A percentile compares a stretch with the other conserved stretches of the same genome.
Conservation (phyloP, 257 asterid genomes). For the Euphrasia confusa region DNA sequence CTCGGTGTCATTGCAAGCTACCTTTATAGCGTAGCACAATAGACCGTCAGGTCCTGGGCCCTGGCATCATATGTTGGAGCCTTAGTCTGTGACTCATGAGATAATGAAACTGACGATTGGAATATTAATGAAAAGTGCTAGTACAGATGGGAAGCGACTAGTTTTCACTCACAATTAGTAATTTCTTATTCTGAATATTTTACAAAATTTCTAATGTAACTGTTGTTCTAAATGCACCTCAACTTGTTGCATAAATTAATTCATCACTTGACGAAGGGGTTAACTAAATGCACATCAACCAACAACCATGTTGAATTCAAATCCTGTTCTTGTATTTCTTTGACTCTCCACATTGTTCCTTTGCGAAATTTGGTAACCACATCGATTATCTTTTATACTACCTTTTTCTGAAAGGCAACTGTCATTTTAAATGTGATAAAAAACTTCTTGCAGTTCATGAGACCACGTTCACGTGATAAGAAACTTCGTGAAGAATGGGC, state of each 20-base stretch:
- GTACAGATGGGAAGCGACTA: neutral
- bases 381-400: neutral
- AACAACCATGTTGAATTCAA: neutral
- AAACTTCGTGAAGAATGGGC: slow-evolving; percentile 88
- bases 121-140: neutral
- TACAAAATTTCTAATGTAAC: neutral
- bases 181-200: neutral
- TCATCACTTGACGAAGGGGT: neutral
- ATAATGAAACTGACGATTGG: neutral
- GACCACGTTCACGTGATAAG: slow-evolving; percentile 87
- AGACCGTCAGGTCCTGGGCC: slow-evolving; percentile 12
- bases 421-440: slow-evolving; percentile 8
- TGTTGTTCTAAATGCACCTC: neutral
- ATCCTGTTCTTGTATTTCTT: neutral
- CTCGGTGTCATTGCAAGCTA: slow-evolving; percentile 10
- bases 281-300: neutral
- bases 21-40: slow-evolving; percentile 2
- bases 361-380: neutral
- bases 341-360: neutral
- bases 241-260: neutral
- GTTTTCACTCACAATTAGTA: neutral
- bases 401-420: slow-evolving; percentile 10
- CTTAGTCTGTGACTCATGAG: neutral
- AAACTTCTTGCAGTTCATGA: slow-evolving; percentile 68
- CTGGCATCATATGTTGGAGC: slow-evolving; percentile 1